Evolutionary conservation across 495 filamentous ascomycete species (phyloP).

Genomic region (Annulohypoxylon bovei): DNA sequence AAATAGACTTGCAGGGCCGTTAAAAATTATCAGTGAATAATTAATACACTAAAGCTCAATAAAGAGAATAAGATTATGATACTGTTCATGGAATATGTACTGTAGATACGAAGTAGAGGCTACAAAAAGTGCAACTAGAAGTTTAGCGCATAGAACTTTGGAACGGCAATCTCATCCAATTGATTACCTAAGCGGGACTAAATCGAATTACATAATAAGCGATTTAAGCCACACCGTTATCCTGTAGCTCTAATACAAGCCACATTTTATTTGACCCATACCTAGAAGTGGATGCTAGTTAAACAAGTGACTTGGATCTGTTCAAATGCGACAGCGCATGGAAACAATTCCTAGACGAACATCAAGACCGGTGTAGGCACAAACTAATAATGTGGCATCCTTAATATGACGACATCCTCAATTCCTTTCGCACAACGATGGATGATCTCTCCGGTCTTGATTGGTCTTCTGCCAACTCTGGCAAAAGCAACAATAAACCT

Average conservation of each 20-base stretch:
- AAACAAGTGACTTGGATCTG: background rate
- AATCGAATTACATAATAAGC: background rate
- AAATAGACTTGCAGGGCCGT: background rate
- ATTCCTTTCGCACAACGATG: conserved; percentile 49
- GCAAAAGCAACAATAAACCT: conserved; percentile 56
- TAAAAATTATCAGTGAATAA: background rate
- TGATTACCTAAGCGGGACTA: background rate
- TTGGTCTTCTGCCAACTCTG: conserved; percentile 58
- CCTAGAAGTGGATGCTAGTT: background rate
- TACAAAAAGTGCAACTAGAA: background rate
- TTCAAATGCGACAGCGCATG: conserved; percentile 30
- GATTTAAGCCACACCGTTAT: conserved; percentile 1
- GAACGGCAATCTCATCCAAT: no score
- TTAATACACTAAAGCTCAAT: background rate
- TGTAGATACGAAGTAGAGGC: background rate
- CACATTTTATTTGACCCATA: conserved; percentile 17
- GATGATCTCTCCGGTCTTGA: conserved; percentile 64
- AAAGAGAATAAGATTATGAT: background rate
- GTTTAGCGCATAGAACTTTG: background rate
- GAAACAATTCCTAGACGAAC: conserved; percentile 27
- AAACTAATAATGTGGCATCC: conserved; percentile 31
- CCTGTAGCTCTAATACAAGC: conserved; percentile 1
- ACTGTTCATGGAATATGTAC: background rate
- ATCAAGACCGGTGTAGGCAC: conserved; percentile 12
- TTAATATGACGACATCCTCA: conserved; percentile 40